Evolutionary conservation across 2,329 filamentous ascomycete genomes (phyloP).

Genomic region (Microsporum audouinii): DNA sequence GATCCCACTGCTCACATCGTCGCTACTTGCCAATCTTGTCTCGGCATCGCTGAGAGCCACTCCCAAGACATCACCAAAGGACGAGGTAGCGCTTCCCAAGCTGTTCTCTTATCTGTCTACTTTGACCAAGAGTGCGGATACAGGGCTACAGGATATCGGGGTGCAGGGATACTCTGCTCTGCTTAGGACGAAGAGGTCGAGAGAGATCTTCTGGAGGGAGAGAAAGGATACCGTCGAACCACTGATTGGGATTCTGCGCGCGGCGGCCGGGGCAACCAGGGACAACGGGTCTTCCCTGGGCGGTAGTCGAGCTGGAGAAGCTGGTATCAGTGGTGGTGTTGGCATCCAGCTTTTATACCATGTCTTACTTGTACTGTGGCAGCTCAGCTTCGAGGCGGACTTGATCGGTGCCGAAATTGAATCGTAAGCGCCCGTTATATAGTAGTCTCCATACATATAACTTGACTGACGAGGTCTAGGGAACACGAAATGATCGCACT

Average conservation of each 20-base stretch:
- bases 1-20: conserved; percentile 79
- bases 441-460: conserved; percentile 6
- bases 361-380: conserved; percentile 86
- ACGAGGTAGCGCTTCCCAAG: conserved; percentile 65
- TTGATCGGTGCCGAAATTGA: conserved; percentile 69
- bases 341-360: conserved; percentile 66
- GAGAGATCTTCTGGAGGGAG: conserved; percentile 83
- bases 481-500: conserved; percentile 87
- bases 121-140: conserved; percentile 73
- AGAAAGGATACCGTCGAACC: conserved; percentile 73
- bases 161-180: conserved; percentile 83
- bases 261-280: conserved; percentile 61
- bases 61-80: conserved; percentile 48
- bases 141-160: conserved; percentile 86
- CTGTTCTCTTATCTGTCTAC: conserved; percentile 78
- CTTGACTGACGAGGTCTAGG: conserved; percentile 36
- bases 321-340: conserved; percentile 59
- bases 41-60: conserved; percentile 51
- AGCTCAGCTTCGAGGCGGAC: conserved; percentile 76
- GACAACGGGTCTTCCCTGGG: conserved; percentile 54
- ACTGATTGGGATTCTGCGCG: conserved; percentile 65
- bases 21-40: conserved; percentile 71
- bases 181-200: conserved; percentile 60
- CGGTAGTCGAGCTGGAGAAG: conserved; percentile 54
- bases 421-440: conserved; percentile 47